Conservation (phyloP, 768 basidiomycete species). For the Neoboletus brunneissimus region DNA sequence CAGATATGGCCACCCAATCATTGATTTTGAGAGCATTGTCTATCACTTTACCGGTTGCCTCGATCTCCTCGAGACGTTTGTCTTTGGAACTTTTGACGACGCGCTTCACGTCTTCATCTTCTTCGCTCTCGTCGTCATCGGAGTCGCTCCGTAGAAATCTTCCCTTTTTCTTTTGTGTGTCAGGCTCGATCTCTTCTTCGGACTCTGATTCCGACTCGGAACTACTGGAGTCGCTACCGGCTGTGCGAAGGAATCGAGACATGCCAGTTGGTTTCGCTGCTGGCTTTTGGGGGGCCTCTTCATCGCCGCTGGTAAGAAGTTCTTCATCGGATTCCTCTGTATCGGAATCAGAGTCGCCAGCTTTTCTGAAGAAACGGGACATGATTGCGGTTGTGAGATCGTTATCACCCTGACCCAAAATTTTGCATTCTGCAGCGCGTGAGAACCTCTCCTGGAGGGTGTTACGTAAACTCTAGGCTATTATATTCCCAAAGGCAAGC, state of each 20-base stretch:
- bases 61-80: conserved; percentile 93
- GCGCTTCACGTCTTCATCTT: conserved; percentile 71
- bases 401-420: conserved; percentile 23
- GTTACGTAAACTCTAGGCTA: conserved; percentile 17
- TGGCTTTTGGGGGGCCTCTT: conserved; percentile 47
- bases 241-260: conserved; percentile 74
- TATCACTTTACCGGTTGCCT: conserved; percentile 84
- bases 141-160: conserved; percentile 45
- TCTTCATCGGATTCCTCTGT: conserved; percentile 74
- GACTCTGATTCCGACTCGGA: conserved; percentile 53
- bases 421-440: conserved; percentile 12
- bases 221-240: conserved; percentile 53
- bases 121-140: conserved; percentile 51
- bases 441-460: conserved; percentile 2
- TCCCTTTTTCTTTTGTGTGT: conserved; percentile 38
- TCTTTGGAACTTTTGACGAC: conserved; percentile 83
- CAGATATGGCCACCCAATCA: conserved; percentile 92
- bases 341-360: conserved; percentile 77
- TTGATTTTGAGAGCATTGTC: conserved; percentile 95
- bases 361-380: conserved; percentile 90
- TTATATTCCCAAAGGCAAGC: neutral
- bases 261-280: conserved; percentile 41
- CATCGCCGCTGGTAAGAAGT: conserved; percentile 68
- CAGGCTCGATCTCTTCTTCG: conserved; percentile 56
- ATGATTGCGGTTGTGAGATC: conserved; percentile 40